Conservation (phyloP, 306 rosid species). For the Cajanus cajan region DNA sequence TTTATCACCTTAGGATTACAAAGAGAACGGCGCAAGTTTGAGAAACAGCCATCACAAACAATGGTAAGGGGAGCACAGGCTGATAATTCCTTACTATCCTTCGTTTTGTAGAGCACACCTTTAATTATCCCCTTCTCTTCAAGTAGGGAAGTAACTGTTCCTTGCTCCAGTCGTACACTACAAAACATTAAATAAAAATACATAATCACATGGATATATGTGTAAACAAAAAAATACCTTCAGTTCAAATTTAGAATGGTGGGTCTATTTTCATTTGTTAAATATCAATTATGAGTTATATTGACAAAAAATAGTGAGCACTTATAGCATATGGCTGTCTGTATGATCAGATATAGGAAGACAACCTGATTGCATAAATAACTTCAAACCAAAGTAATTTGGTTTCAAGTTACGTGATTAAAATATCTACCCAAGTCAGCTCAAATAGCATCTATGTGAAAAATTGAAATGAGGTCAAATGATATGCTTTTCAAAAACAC, state of each 20-base stretch:
- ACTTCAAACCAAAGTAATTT: background rate
- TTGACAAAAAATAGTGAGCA: background rate
- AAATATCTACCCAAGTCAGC: background rate
- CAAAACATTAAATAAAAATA: background rate
- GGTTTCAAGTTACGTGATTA: background rate
- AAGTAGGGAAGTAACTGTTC: slow-evolving; percentile 87
- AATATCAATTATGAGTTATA: background rate
- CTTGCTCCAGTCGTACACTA: slow-evolving; percentile 77
- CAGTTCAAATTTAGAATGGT: slow-evolving; percentile 12
- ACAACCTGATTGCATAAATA: background rate
- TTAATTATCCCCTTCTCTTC: slow-evolving; percentile 78
- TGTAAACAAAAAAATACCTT: background rate
- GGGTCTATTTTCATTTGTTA: background rate
- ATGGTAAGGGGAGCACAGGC: slow-evolving; percentile 83
- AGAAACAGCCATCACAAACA: slow-evolving; percentile 98
- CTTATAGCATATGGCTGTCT: background rate
- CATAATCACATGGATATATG: background rate
- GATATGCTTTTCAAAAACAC: background rate
- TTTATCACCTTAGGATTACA: slow-evolving; percentile 74
- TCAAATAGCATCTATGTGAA: background rate
- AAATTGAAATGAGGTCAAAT: background rate
- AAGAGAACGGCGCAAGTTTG: slow-evolving; percentile 90
- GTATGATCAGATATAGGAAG: background rate
- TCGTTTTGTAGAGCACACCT: slow-evolving; percentile 83
- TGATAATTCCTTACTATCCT: slow-evolving; percentile 61